A percentile compares a stretch with the other conserved stretches of the same genome.
Conservation (phyloP, 192 early-diverging fungal species). For the Backusella tuberculispora region DNA sequence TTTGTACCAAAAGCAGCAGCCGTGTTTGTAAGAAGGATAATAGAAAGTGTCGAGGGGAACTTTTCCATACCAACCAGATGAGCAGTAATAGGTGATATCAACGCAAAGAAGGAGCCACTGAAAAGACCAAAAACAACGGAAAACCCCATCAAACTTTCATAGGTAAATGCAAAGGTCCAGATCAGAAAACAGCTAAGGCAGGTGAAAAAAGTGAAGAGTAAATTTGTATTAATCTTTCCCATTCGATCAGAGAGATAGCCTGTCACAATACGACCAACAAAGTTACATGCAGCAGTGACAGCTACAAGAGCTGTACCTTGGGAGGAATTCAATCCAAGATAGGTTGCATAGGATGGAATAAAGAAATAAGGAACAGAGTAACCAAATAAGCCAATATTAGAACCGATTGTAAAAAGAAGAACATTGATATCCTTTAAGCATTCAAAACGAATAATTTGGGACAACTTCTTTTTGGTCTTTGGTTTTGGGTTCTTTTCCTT, state of each 20-base stretch:
- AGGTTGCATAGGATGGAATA: conserved; percentile 29
- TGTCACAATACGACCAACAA: conserved; percentile 30
- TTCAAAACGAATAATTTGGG: conserved; percentile 23
- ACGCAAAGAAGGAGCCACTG: conserved; percentile 37
- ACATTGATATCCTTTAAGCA: conserved; percentile 29
- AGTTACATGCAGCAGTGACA: conserved; percentile 30
- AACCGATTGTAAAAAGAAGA: conserved; percentile 26
- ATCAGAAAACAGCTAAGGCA: conserved; percentile 26
- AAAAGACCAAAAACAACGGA: conserved; percentile 36
- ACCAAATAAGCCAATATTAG: conserved; percentile 23
- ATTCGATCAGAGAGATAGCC: conserved; percentile 29
- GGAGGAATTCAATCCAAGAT: conserved; percentile 20
- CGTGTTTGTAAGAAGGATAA: conserved; percentile 25
- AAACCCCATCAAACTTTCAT: conserved; percentile 33
- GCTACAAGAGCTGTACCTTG: conserved; percentile 29
- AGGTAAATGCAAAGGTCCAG: conserved; percentile 37
- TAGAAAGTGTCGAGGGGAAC: conserved; percentile 27
- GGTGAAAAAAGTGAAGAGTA: conserved; percentile 30
- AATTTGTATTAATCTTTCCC: conserved; percentile 31
- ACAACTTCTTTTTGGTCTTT: conserved; percentile 17
- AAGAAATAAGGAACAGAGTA: conserved; percentile 34
- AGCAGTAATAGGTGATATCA: conserved; percentile 30
- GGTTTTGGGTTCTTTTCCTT: conserved; percentile 13
- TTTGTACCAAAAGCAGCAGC: conserved; percentile 34
- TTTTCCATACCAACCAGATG: conserved; percentile 23